Percentiles rank a stretch among this genome's conserved stretches.
These are phyloP conservation scores for Chrysophaeum taylorii DNA, from an alignment of 352 stramenopile species.

Conservation along the genomic window DNA sequence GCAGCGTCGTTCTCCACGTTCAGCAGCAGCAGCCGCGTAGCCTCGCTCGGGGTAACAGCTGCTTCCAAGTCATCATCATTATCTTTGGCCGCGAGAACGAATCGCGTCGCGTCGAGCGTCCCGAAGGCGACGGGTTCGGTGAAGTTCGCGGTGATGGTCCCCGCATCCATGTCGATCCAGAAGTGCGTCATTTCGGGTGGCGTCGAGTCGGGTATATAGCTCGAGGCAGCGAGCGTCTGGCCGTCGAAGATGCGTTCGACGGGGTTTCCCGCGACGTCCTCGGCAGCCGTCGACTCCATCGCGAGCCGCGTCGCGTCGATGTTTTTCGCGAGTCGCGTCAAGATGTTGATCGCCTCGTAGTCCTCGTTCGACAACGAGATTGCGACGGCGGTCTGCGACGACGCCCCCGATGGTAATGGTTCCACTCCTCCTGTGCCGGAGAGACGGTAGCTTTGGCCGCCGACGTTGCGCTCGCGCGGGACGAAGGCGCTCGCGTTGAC, in stretches of 20 bases:
- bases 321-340: background rate
- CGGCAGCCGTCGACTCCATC: background rate
- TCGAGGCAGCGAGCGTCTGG: background rate
- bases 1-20: background rate
- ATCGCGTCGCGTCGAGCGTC: conserved; percentile 9
- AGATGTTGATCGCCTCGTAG: background rate
- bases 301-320: background rate
- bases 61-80: no score
- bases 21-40: background rate
- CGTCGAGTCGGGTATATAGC: conserved; percentile 11
- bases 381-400: background rate
- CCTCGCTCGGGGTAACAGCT: no score
- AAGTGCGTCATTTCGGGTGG: conserved; percentile 1
- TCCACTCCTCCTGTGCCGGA: no score
- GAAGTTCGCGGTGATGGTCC: conserved; percentile 20
- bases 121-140: conserved; percentile 11
- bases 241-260: conserved; percentile 5
- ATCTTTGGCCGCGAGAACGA: no score
- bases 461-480: background rate
- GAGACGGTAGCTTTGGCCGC: background rate
- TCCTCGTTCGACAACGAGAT: conserved; percentile 6
- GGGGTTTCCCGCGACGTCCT: conserved; percentile 8
- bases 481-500: background rate
- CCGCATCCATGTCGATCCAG: conserved; percentile 13
- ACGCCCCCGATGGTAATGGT: no score